Evolutionary conservation across 2,329 filamentous ascomycete genomes (phyloP).

Genomic region (Hymenoscyphus fraxineus): DNA sequence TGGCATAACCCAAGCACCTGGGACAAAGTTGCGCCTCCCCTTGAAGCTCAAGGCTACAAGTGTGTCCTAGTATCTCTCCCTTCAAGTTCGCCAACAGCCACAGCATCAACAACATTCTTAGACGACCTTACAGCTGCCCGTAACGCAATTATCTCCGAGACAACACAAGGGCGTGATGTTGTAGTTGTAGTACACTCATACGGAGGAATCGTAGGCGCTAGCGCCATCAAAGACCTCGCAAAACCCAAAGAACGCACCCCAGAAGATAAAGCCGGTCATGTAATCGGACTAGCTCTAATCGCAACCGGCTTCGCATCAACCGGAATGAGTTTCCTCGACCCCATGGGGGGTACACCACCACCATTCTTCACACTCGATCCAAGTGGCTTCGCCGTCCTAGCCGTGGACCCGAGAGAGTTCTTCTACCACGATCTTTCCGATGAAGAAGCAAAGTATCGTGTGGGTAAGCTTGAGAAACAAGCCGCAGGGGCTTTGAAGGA

Average conservation of each 20-base stretch:
- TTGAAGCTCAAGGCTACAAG: slow-evolving; percentile 32
- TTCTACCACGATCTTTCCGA: slow-evolving; percentile 45
- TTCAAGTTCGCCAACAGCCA: slow-evolving; percentile 32
- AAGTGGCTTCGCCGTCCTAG: slow-evolving; percentile 39
- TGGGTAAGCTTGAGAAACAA: slow-evolving; percentile 38
- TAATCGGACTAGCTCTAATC: slow-evolving; percentile 39
- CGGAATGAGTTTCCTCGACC: slow-evolving; percentile 38
- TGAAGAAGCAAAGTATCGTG: slow-evolving; percentile 40
- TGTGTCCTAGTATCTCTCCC: slow-evolving; percentile 36
- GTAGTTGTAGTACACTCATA: slow-evolving; percentile 44
- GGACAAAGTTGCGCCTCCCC: slow-evolving; percentile 36
- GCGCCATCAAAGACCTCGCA: slow-evolving; percentile 40
- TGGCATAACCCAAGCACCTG: slow-evolving; percentile 43
- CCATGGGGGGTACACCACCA: slow-evolving; percentile 37
- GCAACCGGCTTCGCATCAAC: slow-evolving; percentile 38
- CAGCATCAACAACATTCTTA: slow-evolving; percentile 31
- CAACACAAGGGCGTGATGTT: slow-evolving; percentile 37
- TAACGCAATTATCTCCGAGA: slow-evolving; percentile 34
- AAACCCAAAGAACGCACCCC: slow-evolving; percentile 8
- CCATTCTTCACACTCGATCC: slow-evolving; percentile 37
- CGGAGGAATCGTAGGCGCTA: slow-evolving; percentile 38
- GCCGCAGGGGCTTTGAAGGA: slow-evolving; percentile 40
- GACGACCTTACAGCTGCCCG: slow-evolving; percentile 39
- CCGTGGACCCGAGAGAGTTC: slow-evolving; percentile 33
- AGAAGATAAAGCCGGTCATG: slow-evolving; percentile 29